Evolutionary conservation across 768 basidiomycete genomes (phyloP).

Genomic region (Tylopilus felleus): DNA sequence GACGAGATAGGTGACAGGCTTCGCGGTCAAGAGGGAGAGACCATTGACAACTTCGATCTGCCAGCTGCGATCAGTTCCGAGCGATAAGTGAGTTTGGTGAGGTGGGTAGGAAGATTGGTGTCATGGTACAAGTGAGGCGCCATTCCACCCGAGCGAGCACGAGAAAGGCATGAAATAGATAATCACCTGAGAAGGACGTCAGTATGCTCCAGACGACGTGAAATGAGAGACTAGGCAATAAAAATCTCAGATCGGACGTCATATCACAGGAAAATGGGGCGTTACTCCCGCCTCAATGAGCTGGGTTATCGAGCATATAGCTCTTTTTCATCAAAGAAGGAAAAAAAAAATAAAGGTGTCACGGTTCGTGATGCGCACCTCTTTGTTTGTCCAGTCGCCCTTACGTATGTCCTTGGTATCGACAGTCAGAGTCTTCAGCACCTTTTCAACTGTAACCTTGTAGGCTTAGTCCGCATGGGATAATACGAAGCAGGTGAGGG

Average conservation of each 20-base stretch:
- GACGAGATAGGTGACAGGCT: conserved; percentile 96
- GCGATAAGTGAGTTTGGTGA: not conserved
- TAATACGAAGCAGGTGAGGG: not conserved
- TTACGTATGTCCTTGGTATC: conserved; percentile 92
- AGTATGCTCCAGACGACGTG: not conserved
- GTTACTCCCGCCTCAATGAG: conserved; percentile 95
- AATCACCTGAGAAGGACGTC: conserved; percentile 24
- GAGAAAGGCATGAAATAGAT: not conserved
- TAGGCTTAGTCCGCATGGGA: conserved; percentile 14
- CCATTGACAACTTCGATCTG: conserved; percentile 90
- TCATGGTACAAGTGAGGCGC: conserved; percentile 55
- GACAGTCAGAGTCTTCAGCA: conserved; percentile 70
- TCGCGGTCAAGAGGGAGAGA: conserved; percentile 89
- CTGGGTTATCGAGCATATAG: conserved; percentile 86
- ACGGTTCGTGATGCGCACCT: conserved; percentile 52
- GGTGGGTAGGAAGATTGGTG: not conserved
- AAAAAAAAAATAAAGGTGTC: conserved; percentile 9
- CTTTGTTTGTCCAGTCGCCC: conserved; percentile 93
- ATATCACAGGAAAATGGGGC: conserved; percentile 77
- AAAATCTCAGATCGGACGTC: conserved; percentile 41
- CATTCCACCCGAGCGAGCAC: conserved; percentile 80
- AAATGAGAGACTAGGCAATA: not conserved
- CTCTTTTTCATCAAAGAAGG: conserved; percentile 71
- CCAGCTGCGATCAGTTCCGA: conserved; percentile 12
- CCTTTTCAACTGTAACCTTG: conserved; percentile 83